Percentiles rank a stretch among this genome's conserved stretches.
phyloP scores from a whole-genome alignment of 305 asterid species.

The Fraxinus xanthoxyloides region DNA sequence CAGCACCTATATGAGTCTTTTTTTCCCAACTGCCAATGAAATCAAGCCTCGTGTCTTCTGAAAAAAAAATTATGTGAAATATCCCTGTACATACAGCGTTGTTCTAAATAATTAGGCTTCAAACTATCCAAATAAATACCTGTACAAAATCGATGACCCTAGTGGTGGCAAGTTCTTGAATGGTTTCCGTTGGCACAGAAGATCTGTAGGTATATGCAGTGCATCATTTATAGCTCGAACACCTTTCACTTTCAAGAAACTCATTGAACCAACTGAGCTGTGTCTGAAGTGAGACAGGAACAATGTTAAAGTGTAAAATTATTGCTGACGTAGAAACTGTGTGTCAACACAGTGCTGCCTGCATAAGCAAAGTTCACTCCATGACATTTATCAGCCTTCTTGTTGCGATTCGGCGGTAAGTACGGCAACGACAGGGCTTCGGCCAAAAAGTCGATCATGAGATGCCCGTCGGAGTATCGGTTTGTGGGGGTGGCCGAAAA shows the following conservation, averaged over 20 bases:
- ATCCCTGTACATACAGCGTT: too few relatives aligned
- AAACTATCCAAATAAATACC: slow-evolving; percentile 32
- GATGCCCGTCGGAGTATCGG: slow-evolving; percentile 66
- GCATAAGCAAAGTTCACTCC: slow-evolving; percentile 56
- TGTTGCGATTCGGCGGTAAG: slow-evolving; percentile 46
- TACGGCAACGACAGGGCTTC: slow-evolving; percentile 24
- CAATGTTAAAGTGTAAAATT: slow-evolving; percentile 48
- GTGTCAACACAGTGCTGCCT: slow-evolving; percentile 39
- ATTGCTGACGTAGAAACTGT: slow-evolving; percentile 48
- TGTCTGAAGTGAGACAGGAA: slow-evolving; percentile 68
- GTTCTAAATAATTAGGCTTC: background rate
- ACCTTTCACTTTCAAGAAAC: slow-evolving; percentile 42
- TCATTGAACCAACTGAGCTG: slow-evolving; percentile 62
- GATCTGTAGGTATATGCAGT: slow-evolving; percentile 49
- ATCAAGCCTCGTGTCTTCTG: too few relatives aligned
- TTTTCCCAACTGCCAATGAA: too few relatives aligned
- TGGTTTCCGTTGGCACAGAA: slow-evolving; percentile 32
- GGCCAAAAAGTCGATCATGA: slow-evolving; percentile 54
- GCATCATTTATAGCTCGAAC: slow-evolving; percentile 17
- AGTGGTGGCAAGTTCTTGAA: slow-evolving; percentile 50
- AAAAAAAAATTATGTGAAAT: too few relatives aligned
- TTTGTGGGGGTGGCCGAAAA: slow-evolving; percentile 66
- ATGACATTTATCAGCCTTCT: slow-evolving; percentile 13
- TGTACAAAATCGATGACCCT: slow-evolving; percentile 41
- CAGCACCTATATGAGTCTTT: too few relatives aligned